Evolutionary conservation across 2,329 filamentous ascomycete genomes (phyloP), one percentile per base, ranked within the genome.

Genomic region (Cladosporium sp.): DNA sequence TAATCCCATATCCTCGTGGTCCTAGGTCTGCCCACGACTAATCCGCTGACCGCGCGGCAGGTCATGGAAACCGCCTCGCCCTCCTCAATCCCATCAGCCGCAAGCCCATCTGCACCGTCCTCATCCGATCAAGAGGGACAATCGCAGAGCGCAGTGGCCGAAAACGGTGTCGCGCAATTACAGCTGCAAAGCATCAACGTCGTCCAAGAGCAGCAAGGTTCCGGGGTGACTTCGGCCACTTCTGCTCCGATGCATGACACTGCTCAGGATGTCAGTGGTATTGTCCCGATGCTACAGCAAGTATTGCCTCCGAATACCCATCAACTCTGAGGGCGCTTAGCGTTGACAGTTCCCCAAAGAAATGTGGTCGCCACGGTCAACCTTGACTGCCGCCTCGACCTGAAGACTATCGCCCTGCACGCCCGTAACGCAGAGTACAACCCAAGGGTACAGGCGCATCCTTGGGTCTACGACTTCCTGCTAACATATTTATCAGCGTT

Each of bases 321-420:
- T 75, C 68, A n/a, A n/a, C n/a, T n/a, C n/a, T n/a, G n/a, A n/a
- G n/a, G n/a, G 23, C 75, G 74, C 67, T 68, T 68, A 64, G 66
- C 66, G 53, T 70, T 73, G 68, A 73, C 68, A 65, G 51, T 66
- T 56, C 59, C 71, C 11, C 57, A 30, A 92, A 96, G 92, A 89
- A 97, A 98, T 84, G 97, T 98, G 83, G 94, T 98, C 81, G 94
- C 95, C 72, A 99, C 95, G 73, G 95, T 98, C 84, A 98, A 98
- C 81, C 87, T 98, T 77, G 92, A 96, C 70, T 97, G 94, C 83
- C 93, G 94, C 74, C 84, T 98, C 82, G 95, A 99, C 79, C 86
- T 99, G 73, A 98, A 98, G 90, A 98, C 95, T 74, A 98, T 99
- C 79, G 95, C 95, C 74, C 86, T 98, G 78, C 95, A 99, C 81